Conservation (phyloP, 306 rosid genomes). For the Trifolium dubium region DNA sequence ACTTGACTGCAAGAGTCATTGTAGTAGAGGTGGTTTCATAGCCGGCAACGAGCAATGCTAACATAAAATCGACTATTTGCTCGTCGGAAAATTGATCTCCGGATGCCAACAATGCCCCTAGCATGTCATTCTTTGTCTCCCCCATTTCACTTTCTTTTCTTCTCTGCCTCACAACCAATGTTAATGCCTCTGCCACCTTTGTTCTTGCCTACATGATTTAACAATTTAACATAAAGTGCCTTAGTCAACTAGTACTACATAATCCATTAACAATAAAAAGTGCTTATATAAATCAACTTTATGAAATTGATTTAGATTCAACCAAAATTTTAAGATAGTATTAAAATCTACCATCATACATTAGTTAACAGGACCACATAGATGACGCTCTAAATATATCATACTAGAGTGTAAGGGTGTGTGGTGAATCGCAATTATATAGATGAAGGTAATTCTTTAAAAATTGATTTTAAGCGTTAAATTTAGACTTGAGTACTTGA, state of each 20-base stretch:
- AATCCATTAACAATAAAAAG: neutral
- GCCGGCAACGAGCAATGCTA: conserved; percentile 96
- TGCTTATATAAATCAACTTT: neutral
- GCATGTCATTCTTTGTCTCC: conserved; percentile 73
- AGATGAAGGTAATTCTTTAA: no score
- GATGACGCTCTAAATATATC: no score
- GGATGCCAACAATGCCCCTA: conserved; percentile 78
- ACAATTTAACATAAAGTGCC: neutral
- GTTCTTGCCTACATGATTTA: conserved; percentile 65
- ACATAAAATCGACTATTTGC: conserved; percentile 83
- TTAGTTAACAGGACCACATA: no score
- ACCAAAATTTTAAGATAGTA: no score
- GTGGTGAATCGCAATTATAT: no score
- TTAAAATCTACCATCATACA: no score
- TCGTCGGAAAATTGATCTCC: conserved; percentile 82
- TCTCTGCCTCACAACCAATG: conserved; percentile 70
- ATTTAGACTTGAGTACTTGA: no score
- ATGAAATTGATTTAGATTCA: neutral
- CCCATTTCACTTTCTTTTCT: conserved; percentile 53
- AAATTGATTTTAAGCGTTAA: no score
- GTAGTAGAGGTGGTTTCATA: conserved; percentile 94
- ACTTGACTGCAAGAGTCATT: conserved; percentile 94
- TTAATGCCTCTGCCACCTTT: conserved; percentile 88
- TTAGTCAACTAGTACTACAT: neutral
- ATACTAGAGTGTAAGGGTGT: no score